A percentile compares a stretch with the other conserved stretches of the same genome.
phyloP scores from a whole-genome alignment of 2,329 filamentous ascomycete species.

The Aureobasidium namibiae region DNA sequence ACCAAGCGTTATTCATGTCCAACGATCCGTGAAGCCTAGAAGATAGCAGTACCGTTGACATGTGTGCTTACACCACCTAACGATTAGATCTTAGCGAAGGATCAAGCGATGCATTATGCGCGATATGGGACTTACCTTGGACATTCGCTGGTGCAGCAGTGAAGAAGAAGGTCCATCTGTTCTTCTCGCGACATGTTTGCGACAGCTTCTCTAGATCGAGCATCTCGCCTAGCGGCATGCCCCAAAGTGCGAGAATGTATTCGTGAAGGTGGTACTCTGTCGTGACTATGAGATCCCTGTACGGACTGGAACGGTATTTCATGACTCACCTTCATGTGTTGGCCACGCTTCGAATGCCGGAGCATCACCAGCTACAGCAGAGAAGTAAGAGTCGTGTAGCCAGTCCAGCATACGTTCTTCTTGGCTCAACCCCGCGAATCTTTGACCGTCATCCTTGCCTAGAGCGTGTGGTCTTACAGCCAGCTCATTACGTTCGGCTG shows the following conservation, averaged over 20 bases:
- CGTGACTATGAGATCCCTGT: neutral
- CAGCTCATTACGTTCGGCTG: conserved; percentile 27
- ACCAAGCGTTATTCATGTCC: no score
- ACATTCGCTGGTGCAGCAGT: conserved; percentile 53
- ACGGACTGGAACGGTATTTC: neutral
- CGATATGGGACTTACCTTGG: conserved; percentile 37
- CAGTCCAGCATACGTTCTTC: conserved; percentile 24
- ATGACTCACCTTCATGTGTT: conserved; percentile 26
- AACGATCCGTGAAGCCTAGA: conserved; percentile 14
- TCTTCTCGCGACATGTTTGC: conserved; percentile 14
- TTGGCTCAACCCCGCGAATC: neutral
- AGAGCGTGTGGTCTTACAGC: conserved; percentile 39
- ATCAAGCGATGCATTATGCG: neutral
- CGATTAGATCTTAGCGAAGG: conserved; percentile 4
- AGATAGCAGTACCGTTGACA: conserved; percentile 36
- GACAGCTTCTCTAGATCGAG: conserved; percentile 43
- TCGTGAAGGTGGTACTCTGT: conserved; percentile 49
- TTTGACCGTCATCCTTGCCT: conserved; percentile 26
- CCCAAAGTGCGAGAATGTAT: conserved; percentile 44
- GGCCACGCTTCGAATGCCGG: conserved; percentile 51
- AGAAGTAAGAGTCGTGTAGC: conserved; percentile 42
- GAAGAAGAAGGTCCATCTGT: conserved; percentile 35
- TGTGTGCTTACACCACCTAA: conserved; percentile 34
- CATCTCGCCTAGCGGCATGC: conserved; percentile 48
- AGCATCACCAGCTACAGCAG: conserved; percentile 56